Evolutionary conservation across 768 basidiomycete species (phyloP), one percentile per base, ranked within the genome.

Genomic region (Lentinula sp.): DNA sequence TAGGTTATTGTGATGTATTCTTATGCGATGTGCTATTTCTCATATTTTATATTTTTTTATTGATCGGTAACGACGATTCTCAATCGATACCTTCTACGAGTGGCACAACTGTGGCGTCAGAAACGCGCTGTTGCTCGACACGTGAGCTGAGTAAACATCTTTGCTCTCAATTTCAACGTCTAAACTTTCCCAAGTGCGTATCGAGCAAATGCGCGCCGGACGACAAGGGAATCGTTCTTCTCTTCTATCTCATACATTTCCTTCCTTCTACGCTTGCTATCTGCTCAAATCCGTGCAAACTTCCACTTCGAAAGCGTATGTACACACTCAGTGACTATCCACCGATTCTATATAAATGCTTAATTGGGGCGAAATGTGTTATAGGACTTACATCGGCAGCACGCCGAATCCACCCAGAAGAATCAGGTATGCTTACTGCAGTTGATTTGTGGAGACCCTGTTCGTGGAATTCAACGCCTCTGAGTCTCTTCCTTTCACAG

Each of bases 261-360:
- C 88, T 0, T 66, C 79, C 0, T 91, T 94, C 71, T 94, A 94
- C 69, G 87, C 90, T 3, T 93, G 91, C 70, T 94, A 94, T 69
- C 80, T 94, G 0, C 77, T 94, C 28, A 87, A 86, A 67, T 90
- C 89, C 0, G 70, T 84, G 2, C 79, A 83, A 32, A 81, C 79
- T 0, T 76, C 84, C 0, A 73, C 75, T 20, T 79, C 85, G 7
- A 81, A 76, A 23, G 71, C 76, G 77, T 78, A 62, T 42, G 71
- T 65, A 12, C n/a, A 2, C 37, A 8, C 42, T 20, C 45, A 16
- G 41, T 35, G 36, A 28, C 52, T 13, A 33, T 57, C 18, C 54
- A 28, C 28, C 1, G 28, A 28, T 28, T 28, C 28, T 3, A 3
- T 28, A 28, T 28, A 28, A 28, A 2, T 28, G 28, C 4, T 37